Base-by-base conservation (phyloP, 1,139 yeast species). In the Saccharomycopsis phalli region DNA sequence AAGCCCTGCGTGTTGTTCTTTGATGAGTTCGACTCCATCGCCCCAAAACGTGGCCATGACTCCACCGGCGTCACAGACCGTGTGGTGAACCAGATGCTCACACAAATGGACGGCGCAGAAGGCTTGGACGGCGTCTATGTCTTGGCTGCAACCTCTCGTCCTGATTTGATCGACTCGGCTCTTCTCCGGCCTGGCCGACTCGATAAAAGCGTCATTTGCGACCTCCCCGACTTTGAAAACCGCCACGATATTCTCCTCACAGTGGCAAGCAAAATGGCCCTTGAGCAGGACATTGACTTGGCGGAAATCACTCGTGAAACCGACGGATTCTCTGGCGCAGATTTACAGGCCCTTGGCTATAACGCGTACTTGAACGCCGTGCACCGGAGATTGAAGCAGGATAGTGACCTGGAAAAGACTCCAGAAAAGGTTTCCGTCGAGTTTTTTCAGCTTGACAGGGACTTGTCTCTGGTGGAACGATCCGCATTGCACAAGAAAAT, bases 21-120 rank as follows among this genome's bases (percentile, higher is more conserved):
- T 55, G 98, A 91, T 63, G 98, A 91, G 60, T 71, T 91, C 61
- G 98, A 91, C 62, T 87, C 96, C 2, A 95, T 88, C 2, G 98
- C 97, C 0, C 97, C 98, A 1, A 88, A 88, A 59, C 78, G 98
- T 67, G 98, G 98, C 1, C 97, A 88, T 55, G 98, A 91, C 55
- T 83, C 95, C 2, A 88, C 98, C 0, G 98, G 97, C 47, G 98
- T 91, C 4, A 91, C 98, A 1, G 98, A 91, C 58, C 72, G 98
- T 54, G 96, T 91, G 31, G 98, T 91, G 31, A 93, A 93, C 60
- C 98, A 91, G 57, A 75, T 91, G 78, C 72, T 91, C 54, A 91
- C 98, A 0, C 97, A 93, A 58, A 87, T 91, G 95, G 99, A 91
- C 61, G 99, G 99, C 63, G 97, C 97, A 1, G 98, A 91, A 59